These are phyloP conservation scores for Dactylonectria macrodidyma DNA, from an alignment of 2,329 filamentous ascomycete genomes.

Conservation along the genomic window DNA sequence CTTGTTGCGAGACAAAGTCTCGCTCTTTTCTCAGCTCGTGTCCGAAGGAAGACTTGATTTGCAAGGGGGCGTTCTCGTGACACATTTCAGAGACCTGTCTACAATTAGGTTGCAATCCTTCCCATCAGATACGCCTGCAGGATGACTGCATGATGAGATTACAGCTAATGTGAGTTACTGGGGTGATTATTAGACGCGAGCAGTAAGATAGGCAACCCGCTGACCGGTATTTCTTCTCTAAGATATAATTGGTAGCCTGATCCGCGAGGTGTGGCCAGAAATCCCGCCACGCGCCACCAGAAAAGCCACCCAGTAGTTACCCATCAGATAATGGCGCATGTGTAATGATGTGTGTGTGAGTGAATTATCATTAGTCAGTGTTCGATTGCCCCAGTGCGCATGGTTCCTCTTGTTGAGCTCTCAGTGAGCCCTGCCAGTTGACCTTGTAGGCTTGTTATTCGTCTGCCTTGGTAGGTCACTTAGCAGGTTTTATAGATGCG, in stretches of 20 bases:
- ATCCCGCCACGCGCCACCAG: neutral
- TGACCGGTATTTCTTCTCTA: neutral
- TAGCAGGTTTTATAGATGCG: neutral
- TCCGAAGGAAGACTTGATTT: too few relatives aligned
- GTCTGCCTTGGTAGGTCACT: neutral
- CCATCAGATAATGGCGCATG: neutral
- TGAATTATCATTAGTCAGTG: too few relatives aligned
- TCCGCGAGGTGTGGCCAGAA: neutral
- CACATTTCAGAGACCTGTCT: neutral
- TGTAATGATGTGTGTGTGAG: neutral
- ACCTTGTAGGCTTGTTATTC: too few relatives aligned
- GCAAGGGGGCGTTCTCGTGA: neutral
- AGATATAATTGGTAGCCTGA: neutral
- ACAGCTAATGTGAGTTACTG: neutral
- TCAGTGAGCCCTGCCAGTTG: neutral
- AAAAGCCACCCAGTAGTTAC: neutral
- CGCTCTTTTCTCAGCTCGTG: too few relatives aligned
- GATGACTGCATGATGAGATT: neutral
- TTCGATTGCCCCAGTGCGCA: too few relatives aligned
- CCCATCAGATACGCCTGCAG: too few relatives aligned
- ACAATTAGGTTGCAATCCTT: too few relatives aligned
- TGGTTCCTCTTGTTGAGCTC: neutral
- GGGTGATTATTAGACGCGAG: neutral
- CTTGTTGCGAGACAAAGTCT: too few relatives aligned
- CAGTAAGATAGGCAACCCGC: neutral